Evolutionary conservation across 2,329 filamentous ascomycete genomes (phyloP), one percentile per base, ranked within the genome.

Genomic region (Pestalotiopsis sp.): DNA sequence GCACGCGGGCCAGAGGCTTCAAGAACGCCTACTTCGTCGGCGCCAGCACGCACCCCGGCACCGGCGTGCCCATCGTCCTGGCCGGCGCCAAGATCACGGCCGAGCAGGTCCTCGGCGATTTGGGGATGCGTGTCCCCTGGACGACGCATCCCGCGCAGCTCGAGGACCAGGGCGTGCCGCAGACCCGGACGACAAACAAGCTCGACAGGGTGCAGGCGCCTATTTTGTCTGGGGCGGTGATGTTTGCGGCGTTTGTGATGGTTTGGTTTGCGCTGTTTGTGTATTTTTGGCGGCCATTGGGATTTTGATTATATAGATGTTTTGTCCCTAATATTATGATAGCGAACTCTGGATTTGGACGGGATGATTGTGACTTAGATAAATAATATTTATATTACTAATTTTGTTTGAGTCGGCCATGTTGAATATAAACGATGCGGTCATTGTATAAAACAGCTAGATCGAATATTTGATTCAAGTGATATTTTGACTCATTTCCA

Each of bases 41-140:
- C 40, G 91, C 91, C 1, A 91, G 88, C 74, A 92, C 91, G 22
- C 91, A 94, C 80, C 91, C 92, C 0, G 92, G 92, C 1, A 93
- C 91, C 0, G 91, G 91, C 0, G 91, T 94, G 22, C 92, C 92
- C 3, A 92, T 94, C 67, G 89, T 90, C 30, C 79, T 93, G 10
- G 91, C 91, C 0, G 91, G 91, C 0, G 88, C 89, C 9, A 91
- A 89, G 76, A 83, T 93, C 67, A 83, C 81, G 11, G 72, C 79
- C 1, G 81, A 83, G 71, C 81, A 84, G 75, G 79, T 84, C 20
- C 72, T 84, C 26, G 74, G 71, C 5, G 80, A 81, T 64, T 65
- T 75, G 20, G 67, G 73, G 1, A 22, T 79, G 66, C 22, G 58
- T 35, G 71, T 76, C 9, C 75, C 77, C 5, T 81, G 79, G 79